Conservation (phyloP, 2,329 filamentous ascomycete species). For the Ophiostoma fasciatum region DNA sequence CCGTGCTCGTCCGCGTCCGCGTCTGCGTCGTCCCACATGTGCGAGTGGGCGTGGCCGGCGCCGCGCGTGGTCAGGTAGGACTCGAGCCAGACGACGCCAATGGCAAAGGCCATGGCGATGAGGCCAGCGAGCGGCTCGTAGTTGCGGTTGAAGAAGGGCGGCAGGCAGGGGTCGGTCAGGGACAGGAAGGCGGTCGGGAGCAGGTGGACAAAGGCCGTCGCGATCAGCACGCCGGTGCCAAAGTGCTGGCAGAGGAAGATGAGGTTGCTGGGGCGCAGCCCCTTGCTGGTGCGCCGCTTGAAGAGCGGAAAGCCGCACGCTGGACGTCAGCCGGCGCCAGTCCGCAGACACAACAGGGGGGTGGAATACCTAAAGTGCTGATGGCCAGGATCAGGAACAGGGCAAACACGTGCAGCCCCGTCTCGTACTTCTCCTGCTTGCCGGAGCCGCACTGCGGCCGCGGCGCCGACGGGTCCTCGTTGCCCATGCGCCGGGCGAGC, state of each 20-base stretch:
- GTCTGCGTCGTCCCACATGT: constrained; percentile 36
- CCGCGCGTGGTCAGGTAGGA: constrained; percentile 70
- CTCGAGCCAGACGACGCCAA: constrained; percentile 72
- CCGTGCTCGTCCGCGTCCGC: constrained; percentile 18
- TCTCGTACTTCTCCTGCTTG: constrained; percentile 45
- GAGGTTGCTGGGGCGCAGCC: constrained; percentile 42
- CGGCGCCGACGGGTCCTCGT: constrained; percentile 17
- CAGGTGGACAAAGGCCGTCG: constrained; percentile 71
- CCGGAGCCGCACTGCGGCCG: constrained; percentile 38
- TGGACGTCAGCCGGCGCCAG: constrained; percentile 12
- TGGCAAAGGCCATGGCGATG: constrained; percentile 67
- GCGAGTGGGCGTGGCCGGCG: constrained; percentile 45
- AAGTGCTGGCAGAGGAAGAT: constrained; percentile 59
- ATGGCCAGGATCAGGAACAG: constrained; percentile 49
- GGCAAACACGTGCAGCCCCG: constrained; percentile 50
- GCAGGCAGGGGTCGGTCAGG: constrained; percentile 56
- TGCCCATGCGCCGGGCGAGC: constrained; percentile 29
- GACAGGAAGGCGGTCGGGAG: constrained; percentile 54
- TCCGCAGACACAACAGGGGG: background rate
- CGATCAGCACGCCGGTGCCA: constrained; percentile 72
- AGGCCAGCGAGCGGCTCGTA: constrained; percentile 70
- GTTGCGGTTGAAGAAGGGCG: constrained; percentile 62
- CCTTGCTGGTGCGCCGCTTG: constrained; percentile 41
- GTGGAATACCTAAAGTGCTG: constrained; percentile 22
- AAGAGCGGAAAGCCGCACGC: constrained; percentile 54